These are phyloP conservation scores for Salvia miltiorrhiza DNA, from an alignment of 257 asterid species.

Conservation along the genomic window DNA sequence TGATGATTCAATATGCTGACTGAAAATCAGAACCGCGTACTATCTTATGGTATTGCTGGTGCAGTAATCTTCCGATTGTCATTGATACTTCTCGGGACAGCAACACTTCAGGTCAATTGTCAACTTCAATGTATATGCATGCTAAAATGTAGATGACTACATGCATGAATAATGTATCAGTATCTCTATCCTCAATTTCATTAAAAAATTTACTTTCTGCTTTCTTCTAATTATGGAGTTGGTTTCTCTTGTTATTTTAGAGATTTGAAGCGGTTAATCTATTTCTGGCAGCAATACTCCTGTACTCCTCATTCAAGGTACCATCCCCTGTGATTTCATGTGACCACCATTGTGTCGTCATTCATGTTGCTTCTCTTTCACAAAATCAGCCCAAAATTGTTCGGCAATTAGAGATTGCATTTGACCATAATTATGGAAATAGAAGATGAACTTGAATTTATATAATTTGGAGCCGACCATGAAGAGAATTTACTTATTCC, in stretches of 20 bases:
- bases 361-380: constrained; percentile 13
- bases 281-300: constrained; percentile 67
- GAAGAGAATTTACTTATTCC: neutral
- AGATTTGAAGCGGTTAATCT: constrained; percentile 79
- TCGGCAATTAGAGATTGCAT: constrained; percentile 1
- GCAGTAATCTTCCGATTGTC: constrained; percentile 79
- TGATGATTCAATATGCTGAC: constrained; percentile 17
- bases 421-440: neutral
- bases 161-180: constrained; percentile 1
- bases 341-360: constrained; percentile 11
- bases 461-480: neutral
- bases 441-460: neutral
- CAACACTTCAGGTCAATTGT: constrained; percentile 83
- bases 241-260: constrained; percentile 33
- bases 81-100: constrained; percentile 93
- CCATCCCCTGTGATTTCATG: constrained; percentile 22
- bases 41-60: constrained; percentile 96
- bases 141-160: constrained; percentile 9
- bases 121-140: constrained; percentile 4
- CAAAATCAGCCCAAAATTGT: neutral
- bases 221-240: constrained; percentile 16
- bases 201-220: constrained; percentile 10
- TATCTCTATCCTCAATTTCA: neutral
- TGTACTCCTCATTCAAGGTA: constrained; percentile 95
- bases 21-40: constrained; percentile 69